Base-by-base conservation (phyloP, 1,284 basidiomycete species). In the Heterobasidion annosum region DNA sequence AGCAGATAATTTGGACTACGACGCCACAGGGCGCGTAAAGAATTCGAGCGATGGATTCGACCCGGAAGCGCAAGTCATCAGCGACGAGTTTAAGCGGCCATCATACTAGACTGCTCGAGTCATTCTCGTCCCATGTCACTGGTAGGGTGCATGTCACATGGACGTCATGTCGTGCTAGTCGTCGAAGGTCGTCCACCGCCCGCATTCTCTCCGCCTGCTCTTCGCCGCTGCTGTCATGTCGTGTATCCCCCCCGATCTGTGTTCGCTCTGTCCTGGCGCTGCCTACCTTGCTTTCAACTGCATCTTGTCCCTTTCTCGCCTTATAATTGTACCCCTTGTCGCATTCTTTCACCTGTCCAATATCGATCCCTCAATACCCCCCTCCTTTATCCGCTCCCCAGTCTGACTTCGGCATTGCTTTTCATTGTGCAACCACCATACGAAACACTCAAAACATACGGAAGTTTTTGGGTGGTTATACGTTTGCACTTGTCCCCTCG, bases 1-100 rank as follows among this genome's bases (percentile, higher is more conserved):
- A 45, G 59, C 64, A 19, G 57, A 59, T 8, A 63, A 65, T 15
- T 55, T 68, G 16, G 74, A 73, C 37, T 85, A 80, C 59, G 81
- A 85, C 57, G 75, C 72, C 0, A 63, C 72, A n/a, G 81, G 79
- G 46, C 72, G 73, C 16, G 58, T 73, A 34, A 73, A 70, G 60
- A 18, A 49, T 3, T 55, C n/a, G 50, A 61, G 65, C 18, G 73
- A 74, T 48, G 65, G 65, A 34, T 75, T 72, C 57, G 81, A 86
- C 61, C 68, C 75, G 7, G 83, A 86, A 65, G 72, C 78, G 7
- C 81, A 82, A 54, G 68, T 67, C 40, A 77, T 81, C 62, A 75
- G 66, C 61, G 69, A 77, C 53, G 82, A 85, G 58, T 85, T 83
- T 74, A 86, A 86, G 67, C 74, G 70, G 16, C 77, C 77, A 9